Base-by-base conservation (phyloP, 441 rosid genomes). In the Manihot esculenta region DNA sequence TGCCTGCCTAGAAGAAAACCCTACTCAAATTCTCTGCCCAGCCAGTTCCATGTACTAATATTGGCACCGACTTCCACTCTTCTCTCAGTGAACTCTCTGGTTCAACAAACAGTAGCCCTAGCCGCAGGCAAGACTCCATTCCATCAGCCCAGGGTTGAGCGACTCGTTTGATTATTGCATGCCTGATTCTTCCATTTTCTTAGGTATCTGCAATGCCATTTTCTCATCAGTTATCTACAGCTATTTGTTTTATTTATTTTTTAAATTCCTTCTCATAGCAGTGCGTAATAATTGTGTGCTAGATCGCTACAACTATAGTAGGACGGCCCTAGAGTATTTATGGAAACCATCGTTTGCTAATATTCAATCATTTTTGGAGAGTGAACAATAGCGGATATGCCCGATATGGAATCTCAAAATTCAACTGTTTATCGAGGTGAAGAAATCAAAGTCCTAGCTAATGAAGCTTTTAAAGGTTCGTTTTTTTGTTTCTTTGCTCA, bases 401-500 rank as follows among this genome's bases (percentile, higher is more conserved):
- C 80, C 78, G 11, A 45, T 62, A 89, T 89, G 95, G 92, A 85
- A 74, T 70, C 77, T 57, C 88, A 80, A 51, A 81, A 73, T 68
- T 84, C 87, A 41, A 81, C 71, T 60, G 76, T 77, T 70, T 83
- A 84, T 64, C 81, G 65, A 72, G 97, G 94, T 18, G 98, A 91
- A 79, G 91, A 89, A 72, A 33, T 89, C 67, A 95, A 95, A 82
- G 76, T 78, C 66, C 84, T 77, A 24, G 98, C 97, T 30, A 95
- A 95, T 63, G 96, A 92, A 79, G 97, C 96, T 17, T 92, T 92
- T 73, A 95, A 89, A 86, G 98, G 99, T 92, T 53, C 3, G 18
- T 3, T 66, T 1, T 2, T 27, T 53, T 1, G 17, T 13, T 33
- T 15, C 2, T 18, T 63, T 72, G 35, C 33, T 60, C 13, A 2